Evolutionary conservation across 2,329 filamentous ascomycete species (phyloP), one percentile per base, ranked within the genome.

Genomic region (Zalaria sp.): DNA sequence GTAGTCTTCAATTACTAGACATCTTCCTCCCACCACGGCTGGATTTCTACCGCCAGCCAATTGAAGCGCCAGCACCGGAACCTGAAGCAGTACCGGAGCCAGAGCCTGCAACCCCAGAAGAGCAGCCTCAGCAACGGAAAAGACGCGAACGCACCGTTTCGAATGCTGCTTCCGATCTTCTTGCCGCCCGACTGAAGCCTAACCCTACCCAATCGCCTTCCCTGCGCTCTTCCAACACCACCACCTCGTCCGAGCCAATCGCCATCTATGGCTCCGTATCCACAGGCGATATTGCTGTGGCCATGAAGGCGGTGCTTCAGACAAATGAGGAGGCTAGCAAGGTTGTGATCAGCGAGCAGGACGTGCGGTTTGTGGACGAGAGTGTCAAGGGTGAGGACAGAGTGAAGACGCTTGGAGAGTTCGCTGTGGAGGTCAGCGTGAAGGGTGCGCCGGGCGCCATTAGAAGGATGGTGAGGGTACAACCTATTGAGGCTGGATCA

Each of bases 191-290:
- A 40, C 18, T 18, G 18, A 18, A 18, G 18, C 18, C 18, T 18
- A 18, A 18, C 18, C 18, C 18, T 18, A 27, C 44, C 47, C 7
- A 41, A 45, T 6, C 45, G 42, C 49, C 48, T 50, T 6, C 7
- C 47, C 43, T n/a, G 27, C n/a, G 27, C 36, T 18, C 18, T 18
- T 27, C 8, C 27, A 5, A 41, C 41, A 18, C 48, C 42, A 51
- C 44, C 53, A 51, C 11, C 39, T 46, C 6, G 49, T 54, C 34
- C 53, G 43, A n/a, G 9, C 8, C 10, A 8, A 41, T 36, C 18
- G 58, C 60, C 10, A 73, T 71, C 38, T 69, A 72, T 48, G 73
- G 72, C 26, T 72, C 69, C 3, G 71, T 77, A 3, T 68, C 69
- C n/a, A 67, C 65, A 5, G 55, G 60, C 25, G 73, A 77, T 51